A percentile compares a stretch with the other conserved stretches of the same genome.
Evolutionary conservation across 2,329 filamentous ascomycete genomes (phyloP).

Genomic region (Colletotrichum sansevieriae): DNA sequence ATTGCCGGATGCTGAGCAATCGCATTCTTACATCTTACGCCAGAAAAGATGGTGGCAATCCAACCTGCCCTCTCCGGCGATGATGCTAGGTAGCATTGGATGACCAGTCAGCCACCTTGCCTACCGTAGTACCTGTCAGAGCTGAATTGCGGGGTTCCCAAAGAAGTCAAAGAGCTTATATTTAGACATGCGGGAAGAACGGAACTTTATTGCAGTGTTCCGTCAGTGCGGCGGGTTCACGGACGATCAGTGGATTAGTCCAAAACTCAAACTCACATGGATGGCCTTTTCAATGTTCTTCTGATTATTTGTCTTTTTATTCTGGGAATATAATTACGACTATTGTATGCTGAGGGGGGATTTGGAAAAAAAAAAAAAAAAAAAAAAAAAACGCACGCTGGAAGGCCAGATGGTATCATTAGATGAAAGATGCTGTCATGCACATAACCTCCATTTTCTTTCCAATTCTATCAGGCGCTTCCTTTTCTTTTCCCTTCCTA

Average conservation of each 20-base stretch:
- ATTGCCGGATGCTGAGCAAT: too few species aligned
- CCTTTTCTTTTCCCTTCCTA: constrained; percentile 18
- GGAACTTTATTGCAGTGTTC: background rate
- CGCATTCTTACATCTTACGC: too few species aligned
- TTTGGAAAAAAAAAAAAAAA: too few species aligned
- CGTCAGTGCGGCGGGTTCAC: constrained; percentile 19
- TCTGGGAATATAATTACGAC: constrained; percentile 6
- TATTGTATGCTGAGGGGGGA: background rate
- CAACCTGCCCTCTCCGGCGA: too few species aligned
- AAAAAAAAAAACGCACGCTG: too few species aligned
- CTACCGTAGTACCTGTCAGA: too few species aligned
- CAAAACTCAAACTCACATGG: background rate
- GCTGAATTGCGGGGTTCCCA: too few species aligned
- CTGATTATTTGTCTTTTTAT: background rate
- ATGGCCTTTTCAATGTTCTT: background rate
- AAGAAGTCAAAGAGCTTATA: too few species aligned
- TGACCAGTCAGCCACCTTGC: too few species aligned
- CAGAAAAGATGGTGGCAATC: too few species aligned
- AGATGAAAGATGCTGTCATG: constrained; percentile 23
- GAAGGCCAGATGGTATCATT: constrained; percentile 24
- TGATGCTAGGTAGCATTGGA: too few species aligned
- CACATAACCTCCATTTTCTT: background rate
- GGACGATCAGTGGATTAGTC: background rate
- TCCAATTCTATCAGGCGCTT: constrained; percentile 10
- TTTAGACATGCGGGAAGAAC: background rate